phyloP scores from a whole-genome alignment of 352 stramenopile genomes.

The Globisporangium sylvaticum region DNA sequence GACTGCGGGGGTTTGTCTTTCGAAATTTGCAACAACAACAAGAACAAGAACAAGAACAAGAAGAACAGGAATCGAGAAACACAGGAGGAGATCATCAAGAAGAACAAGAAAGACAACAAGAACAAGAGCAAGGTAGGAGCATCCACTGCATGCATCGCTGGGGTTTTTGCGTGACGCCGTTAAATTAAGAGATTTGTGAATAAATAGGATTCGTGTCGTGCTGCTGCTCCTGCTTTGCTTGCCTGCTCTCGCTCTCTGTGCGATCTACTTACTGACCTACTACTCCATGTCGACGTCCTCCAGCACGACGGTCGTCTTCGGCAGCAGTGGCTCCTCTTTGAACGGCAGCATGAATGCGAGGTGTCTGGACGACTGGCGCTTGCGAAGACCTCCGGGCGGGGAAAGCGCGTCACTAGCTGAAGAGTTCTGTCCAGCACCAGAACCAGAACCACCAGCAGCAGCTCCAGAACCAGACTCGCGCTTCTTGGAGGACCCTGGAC shows the following conservation, averaged over 20 bases:
- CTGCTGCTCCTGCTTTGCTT: neutral
- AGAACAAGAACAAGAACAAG: neutral
- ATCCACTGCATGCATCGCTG: neutral
- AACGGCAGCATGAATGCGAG: conserved; percentile 11
- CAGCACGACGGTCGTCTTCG: neutral
- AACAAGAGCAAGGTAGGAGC: neutral
- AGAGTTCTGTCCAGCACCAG: neutral
- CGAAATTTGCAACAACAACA: neutral
- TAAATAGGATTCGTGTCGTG: conserved; percentile 15
- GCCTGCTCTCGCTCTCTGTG: neutral
- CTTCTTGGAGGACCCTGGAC: conserved; percentile 16
- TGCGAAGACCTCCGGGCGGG: neutral
- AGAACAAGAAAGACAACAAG: neutral
- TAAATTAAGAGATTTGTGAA: conserved; percentile 19
- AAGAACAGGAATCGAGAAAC: too few species aligned
- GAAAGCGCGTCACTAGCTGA: neutral
- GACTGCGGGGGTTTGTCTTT: neutral
- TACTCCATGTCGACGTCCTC: conserved; percentile 4
- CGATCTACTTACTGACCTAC: neutral
- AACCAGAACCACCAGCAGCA: neutral
- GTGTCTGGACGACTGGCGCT: conserved; percentile 4
- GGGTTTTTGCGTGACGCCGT: conserved; percentile 7
- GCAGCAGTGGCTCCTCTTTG: neutral
- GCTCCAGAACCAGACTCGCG: conserved; percentile 9
- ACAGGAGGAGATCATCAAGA: too few species aligned